These are phyloP conservation scores for Podospora sp. DNA, from an alignment of 495 filamentous ascomycete species.

Conservation along the genomic window DNA sequence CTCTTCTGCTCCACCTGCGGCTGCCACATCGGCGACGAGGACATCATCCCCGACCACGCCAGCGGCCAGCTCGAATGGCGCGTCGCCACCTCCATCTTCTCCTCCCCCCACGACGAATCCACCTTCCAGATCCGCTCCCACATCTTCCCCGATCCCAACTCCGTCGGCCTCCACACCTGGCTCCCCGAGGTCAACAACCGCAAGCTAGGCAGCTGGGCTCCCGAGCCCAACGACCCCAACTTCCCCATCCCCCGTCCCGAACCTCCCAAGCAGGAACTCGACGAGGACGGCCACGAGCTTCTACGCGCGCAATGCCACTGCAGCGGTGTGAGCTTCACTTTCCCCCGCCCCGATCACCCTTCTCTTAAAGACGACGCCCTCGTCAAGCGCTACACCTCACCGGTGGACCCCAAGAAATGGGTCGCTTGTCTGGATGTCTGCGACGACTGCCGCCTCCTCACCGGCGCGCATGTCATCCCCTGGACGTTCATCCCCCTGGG, in stretches of 20 bases:
- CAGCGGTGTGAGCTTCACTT: slow-evolving; percentile 48
- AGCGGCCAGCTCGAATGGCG: slow-evolving; percentile 34
- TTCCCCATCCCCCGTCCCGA: slow-evolving; percentile 22
- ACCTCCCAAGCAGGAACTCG: slow-evolving; percentile 22
- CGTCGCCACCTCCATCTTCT: slow-evolving; percentile 37
- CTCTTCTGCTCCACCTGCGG: slow-evolving; percentile 72
- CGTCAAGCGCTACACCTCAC: slow-evolving; percentile 23
- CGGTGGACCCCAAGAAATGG: slow-evolving; percentile 46
- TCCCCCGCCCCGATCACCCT: slow-evolving; percentile 37
- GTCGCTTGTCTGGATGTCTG: slow-evolving; percentile 63
- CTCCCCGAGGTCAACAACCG: slow-evolving; percentile 43
- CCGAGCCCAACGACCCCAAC: slow-evolving; percentile 24
- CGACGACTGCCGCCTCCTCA: slow-evolving; percentile 57
- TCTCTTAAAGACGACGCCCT: slow-evolving; percentile 15
- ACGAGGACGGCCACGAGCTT: slow-evolving; percentile 26
- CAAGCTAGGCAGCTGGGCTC: slow-evolving; percentile 32
- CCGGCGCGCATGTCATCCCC: slow-evolving; percentile 61
- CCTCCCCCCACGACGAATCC: slow-evolving; percentile 28
- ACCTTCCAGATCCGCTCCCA: slow-evolving; percentile 46
- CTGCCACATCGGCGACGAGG: slow-evolving; percentile 56
- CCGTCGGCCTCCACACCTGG: slow-evolving; percentile 43
- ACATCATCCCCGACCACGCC: slow-evolving; percentile 42
- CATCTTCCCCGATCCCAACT: slow-evolving; percentile 36
- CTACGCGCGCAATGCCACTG: slow-evolving; percentile 47
- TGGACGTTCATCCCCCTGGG: slow-evolving; percentile 66